Base-by-base conservation (phyloP, 2,329 filamentous ascomycete species). In the Penicillium concentricum region DNA sequence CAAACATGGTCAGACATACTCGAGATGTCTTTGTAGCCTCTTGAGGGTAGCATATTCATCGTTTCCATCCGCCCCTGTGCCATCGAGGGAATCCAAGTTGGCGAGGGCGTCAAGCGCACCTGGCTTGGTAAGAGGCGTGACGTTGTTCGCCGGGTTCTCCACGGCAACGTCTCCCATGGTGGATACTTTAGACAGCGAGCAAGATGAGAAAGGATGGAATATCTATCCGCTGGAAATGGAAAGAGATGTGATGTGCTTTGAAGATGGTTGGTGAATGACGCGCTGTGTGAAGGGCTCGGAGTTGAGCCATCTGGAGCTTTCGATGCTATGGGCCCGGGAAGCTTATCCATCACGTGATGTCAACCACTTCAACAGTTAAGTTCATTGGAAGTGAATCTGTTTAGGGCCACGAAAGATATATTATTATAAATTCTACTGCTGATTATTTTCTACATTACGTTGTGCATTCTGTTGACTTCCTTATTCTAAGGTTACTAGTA, bases 31-130 rank as follows among this genome's bases (percentile, higher is more conserved):
- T 78, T 99, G 93, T 63, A 97, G 86, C 81, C 95, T 94, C 83
- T 99, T 99, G 76, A 97, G 84, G 39, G 88, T 92, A 51, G 90
- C 91, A 76, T 99, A 99, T 74, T 97, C 93, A 75, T 97, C 93
- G 64, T 87, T 90, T 48, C 87, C 88, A 70, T 96, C 92, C 54
- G 85, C 86, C 16, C 87, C 84, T 60, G 92, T 81, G 59, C 91
- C 92, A 76, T 97, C 93, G 63, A 97, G 87, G 66, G 89, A 88
- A 74, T 96, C 92, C 76, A 96, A 88, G 76, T 90, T 93, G 39
- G 91, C 90, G 78, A 96, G 94, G 70, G 88, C 87, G 61, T 85
- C 79, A 60, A 88, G 89, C 50, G 88, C 86, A 69, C 87, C 83
- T 71, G 87, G 81, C 82, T 91, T 95, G 82, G 89, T 92, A 79